Evolutionary conservation across 352 stramenopile genomes (phyloP).

Genomic region (Globisporangium cystogenes): DNA sequence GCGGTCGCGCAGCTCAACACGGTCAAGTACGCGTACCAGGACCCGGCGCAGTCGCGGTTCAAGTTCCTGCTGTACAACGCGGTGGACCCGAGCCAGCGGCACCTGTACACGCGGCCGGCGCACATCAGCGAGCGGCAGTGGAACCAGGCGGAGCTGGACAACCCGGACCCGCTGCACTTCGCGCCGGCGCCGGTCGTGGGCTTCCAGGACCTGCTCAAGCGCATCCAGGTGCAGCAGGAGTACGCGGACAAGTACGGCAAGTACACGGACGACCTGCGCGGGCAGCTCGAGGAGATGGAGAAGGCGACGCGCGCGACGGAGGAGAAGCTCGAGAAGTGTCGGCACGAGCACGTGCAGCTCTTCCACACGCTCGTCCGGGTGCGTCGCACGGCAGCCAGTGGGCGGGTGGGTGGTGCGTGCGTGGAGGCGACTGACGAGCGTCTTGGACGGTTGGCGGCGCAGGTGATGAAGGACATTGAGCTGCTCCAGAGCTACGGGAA

Average conservation of each 20-base stretch:
- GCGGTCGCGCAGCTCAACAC: constrained; percentile 76
- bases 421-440: not conserved
- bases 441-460: not conserved
- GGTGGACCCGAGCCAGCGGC: constrained; percentile 74
- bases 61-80: constrained; percentile 90
- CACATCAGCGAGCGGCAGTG: constrained; percentile 83
- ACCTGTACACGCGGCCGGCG: constrained; percentile 71
- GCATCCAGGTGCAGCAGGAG: constrained; percentile 76
- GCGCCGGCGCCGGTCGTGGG: constrained; percentile 71
- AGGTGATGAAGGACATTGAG: constrained; percentile 87
- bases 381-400: no score
- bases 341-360: constrained; percentile 79
- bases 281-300: constrained; percentile 77
- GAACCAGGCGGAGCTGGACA: constrained; percentile 83
- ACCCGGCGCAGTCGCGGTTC: constrained; percentile 81
- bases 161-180: constrained; percentile 78
- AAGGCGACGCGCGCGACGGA: constrained; percentile 72
- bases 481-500: constrained; percentile 84
- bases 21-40: constrained; percentile 80
- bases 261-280: constrained; percentile 70
- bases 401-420: not conserved
- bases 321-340: constrained; percentile 82
- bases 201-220: constrained; percentile 77
- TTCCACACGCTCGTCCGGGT: constrained; percentile 81
- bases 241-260: constrained; percentile 79